Evolutionary conservation across 2,329 filamentous ascomycete species (phyloP).

Genomic region (Beauveria brongniartii): DNA sequence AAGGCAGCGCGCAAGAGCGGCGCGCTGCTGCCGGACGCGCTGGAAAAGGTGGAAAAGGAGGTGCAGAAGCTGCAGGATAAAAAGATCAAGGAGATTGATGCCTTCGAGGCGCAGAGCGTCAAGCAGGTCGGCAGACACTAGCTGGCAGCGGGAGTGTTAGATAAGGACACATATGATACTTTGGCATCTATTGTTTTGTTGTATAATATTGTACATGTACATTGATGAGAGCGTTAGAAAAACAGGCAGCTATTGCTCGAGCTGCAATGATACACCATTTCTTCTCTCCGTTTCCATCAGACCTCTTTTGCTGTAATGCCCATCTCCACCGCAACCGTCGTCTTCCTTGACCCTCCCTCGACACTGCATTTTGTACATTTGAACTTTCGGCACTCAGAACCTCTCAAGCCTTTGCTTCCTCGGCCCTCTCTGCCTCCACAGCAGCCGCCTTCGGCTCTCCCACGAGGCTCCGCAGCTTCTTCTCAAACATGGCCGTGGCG

Average conservation of each 20-base stretch:
- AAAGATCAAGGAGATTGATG: slow-evolving; percentile 42
- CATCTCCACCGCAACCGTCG: background rate
- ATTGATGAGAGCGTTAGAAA: slow-evolving; percentile 7
- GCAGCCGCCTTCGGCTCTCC: slow-evolving; percentile 3
- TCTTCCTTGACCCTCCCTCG: background rate
- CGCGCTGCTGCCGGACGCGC: slow-evolving; percentile 37
- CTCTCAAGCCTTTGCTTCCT: slow-evolving; percentile 3
- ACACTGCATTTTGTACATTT: background rate
- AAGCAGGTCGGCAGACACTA: slow-evolving; percentile 29
- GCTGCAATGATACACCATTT: background rate
- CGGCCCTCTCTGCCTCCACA: background rate
- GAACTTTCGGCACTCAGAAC: background rate
- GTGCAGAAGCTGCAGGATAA: slow-evolving; percentile 44
- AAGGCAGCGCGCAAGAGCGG: slow-evolving; percentile 40
- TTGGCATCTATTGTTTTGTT: background rate
- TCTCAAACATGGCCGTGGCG: slow-evolving; percentile 31
- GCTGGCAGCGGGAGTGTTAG: background rate
- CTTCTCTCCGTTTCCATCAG: background rate
- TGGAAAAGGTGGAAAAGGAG: slow-evolving; percentile 38
- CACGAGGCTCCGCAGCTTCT: slow-evolving; percentile 27
- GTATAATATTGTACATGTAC: slow-evolving; percentile 13
- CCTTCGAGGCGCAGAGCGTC: slow-evolving; percentile 40
- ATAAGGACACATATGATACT: background rate
- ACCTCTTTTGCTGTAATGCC: background rate
- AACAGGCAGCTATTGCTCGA: background rate